Evolutionary conservation across 768 basidiomycete genomes (phyloP).

Genomic region (Suillus americanus): DNA sequence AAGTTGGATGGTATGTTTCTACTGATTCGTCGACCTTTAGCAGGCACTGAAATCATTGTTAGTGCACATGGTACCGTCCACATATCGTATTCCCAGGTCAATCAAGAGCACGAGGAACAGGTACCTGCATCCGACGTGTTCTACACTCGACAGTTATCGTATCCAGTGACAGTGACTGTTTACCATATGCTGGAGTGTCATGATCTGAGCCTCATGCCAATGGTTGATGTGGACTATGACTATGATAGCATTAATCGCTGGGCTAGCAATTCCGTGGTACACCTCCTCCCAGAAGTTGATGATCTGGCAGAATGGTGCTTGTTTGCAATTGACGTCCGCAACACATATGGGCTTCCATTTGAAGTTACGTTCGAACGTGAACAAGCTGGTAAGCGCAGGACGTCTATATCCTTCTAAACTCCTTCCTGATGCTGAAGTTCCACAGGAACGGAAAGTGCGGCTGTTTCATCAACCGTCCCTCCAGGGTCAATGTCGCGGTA

Average conservation of each 20-base stretch:
- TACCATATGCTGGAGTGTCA: slow-evolving; percentile 93
- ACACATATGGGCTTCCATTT: slow-evolving; percentile 89
- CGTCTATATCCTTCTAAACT: background rate
- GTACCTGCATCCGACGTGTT: slow-evolving; percentile 52
- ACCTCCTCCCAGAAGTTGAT: slow-evolving; percentile 37
- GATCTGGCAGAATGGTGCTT: slow-evolving; percentile 77
- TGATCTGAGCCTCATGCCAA: slow-evolving; percentile 77
- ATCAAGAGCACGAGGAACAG: slow-evolving; percentile 38
- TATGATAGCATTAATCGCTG: slow-evolving; percentile 21
- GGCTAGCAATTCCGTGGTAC: slow-evolving; percentile 20
- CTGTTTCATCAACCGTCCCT: slow-evolving; percentile 63
- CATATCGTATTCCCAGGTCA: slow-evolving; percentile 77
- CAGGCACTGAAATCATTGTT: slow-evolving; percentile 11
- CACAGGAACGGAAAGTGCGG: slow-evolving; percentile 41
- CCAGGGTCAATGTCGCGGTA: slow-evolving; percentile 87
- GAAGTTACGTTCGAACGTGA: slow-evolving; percentile 75
- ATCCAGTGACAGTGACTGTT: slow-evolving; percentile 90
- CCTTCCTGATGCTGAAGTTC: slow-evolving; percentile 3
- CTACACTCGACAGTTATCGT: slow-evolving; percentile 83
- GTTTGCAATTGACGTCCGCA: slow-evolving; percentile 87
- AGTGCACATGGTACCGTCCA: slow-evolving; percentile 81
- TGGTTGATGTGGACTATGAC: slow-evolving; percentile 27
- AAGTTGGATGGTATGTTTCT: slow-evolving; percentile 81
- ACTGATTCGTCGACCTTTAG: background rate
- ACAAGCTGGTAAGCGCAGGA: slow-evolving; percentile 52